phyloP scores from a whole-genome alignment of 441 rosid genomes.

The Corymbia calophylla region DNA sequence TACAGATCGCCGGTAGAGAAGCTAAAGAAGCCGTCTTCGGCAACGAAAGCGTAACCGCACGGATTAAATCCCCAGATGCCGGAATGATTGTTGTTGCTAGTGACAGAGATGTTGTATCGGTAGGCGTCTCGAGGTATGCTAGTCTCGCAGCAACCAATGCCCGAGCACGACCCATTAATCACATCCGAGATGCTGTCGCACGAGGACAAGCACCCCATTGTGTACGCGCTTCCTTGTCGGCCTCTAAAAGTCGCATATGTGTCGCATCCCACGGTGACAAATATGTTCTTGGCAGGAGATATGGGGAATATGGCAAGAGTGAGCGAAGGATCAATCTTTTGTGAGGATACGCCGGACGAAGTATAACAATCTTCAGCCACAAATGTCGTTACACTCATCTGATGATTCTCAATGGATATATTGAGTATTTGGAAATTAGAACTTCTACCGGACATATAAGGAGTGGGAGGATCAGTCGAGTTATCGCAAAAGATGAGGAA shows the following conservation, averaged over 20 bases:
- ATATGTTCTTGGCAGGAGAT: conserved; percentile 5
- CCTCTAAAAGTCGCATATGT: conserved; percentile 9
- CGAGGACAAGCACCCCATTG: conserved; percentile 6
- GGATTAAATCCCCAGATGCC: neutral
- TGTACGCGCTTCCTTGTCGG: neutral
- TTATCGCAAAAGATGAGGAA: conserved; percentile 13
- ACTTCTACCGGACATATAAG: neutral
- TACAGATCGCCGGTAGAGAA: conserved; percentile 5
- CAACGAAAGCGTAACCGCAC: conserved; percentile 12
- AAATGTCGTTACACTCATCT: neutral
- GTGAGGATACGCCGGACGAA: neutral
- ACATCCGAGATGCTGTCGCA: neutral
- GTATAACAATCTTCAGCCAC: conserved; percentile 14
- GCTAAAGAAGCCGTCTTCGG: neutral
- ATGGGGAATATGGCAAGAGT: neutral
- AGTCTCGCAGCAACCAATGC: conserved; percentile 8
- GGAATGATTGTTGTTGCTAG: neutral
- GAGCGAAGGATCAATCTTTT: neutral
- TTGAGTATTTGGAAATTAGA: neutral
- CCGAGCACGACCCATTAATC: neutral
- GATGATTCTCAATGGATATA: conserved; percentile 7
- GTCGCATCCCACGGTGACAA: conserved; percentile 34
- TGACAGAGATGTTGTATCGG: neutral
- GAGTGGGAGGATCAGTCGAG: neutral
- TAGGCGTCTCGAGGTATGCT: neutral